A percentile compares a stretch with the other conserved stretches of the same genome.
These are phyloP conservation scores for Sesbania bispinosa DNA, from an alignment of 306 rosid species.

Conservation along the genomic window DNA sequence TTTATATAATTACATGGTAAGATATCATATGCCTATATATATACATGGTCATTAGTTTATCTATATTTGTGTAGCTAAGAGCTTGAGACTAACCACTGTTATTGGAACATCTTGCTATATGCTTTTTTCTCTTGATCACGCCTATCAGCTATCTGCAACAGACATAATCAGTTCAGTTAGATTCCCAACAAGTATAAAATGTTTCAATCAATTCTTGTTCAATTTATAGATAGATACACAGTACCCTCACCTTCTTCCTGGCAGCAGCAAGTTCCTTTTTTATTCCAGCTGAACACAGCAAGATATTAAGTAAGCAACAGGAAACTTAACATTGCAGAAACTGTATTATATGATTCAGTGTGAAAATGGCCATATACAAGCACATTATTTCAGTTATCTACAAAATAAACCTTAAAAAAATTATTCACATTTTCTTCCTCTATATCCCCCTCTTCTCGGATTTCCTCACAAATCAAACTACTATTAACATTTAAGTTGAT, in stretches of 20 bases:
- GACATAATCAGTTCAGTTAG: not conserved
- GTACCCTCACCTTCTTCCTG: slow-evolving; percentile 62
- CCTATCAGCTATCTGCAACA: slow-evolving; percentile 68
- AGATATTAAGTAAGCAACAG: slow-evolving; percentile 15
- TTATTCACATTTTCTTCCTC: not conserved
- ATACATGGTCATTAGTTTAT: not conserved
- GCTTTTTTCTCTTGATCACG: slow-evolving; percentile 71
- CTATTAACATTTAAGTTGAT: not conserved
- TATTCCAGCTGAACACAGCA: slow-evolving; percentile 68
- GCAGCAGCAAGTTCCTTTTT: slow-evolving; percentile 77
- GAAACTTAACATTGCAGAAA: not conserved
- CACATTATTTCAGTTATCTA: not conserved
- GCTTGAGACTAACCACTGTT: slow-evolving; percentile 39
- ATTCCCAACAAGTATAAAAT: not conserved
- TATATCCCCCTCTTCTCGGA: not conserved
- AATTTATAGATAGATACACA: slow-evolving; percentile 21
- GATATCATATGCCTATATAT: not conserved
- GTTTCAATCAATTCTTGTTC: not conserved
- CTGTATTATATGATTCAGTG: not conserved
- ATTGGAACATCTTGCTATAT: slow-evolving; percentile 78
- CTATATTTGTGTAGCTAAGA: not conserved
- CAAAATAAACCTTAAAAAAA: not conserved
- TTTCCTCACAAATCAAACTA: not conserved
- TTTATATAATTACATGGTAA: not conserved
- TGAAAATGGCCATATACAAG: not conserved